Evolutionary conservation across 208 protist genomes (phyloP), one percentile per base, ranked within the genome.

Genomic region (Leptomonas pyrrhocoris): DNA sequence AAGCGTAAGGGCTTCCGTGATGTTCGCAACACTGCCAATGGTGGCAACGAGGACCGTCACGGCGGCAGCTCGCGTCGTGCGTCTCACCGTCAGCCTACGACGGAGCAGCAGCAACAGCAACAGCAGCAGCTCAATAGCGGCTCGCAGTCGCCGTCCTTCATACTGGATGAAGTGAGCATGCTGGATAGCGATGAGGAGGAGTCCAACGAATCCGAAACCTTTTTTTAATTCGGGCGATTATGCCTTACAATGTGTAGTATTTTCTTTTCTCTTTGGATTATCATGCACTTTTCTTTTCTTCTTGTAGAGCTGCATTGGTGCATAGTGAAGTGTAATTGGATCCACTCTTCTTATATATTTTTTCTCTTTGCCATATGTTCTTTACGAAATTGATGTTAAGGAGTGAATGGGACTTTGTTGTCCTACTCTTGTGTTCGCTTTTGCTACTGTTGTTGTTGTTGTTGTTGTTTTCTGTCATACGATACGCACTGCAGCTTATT

Each of bases 381-480:
- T 42, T 42, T 42, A 13, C 13, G 38, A 15, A 13, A 15, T 6
- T 13, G 13, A 6, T 15, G 6, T 6, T 42, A 42, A 42, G 13
- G 13, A 42, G n/a, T n/a, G n/a, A n/a, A n/a, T n/a, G n/a, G n/a
- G n/a, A n/a, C n/a, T n/a, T n/a, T n/a, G n/a, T n/a, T n/a, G n/a
- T n/a, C n/a, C n/a, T n/a, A n/a, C n/a, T 63, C 7, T 63, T 48
- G 48, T 42, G n/a, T 51, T 40, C 56, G 19, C 43, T 27, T 27
- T 57, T 43, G 66, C 16, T 60, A 15, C 53, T 68, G 43, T 75
- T 57, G 46, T 43, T 64, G 34, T 74, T 67, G 28, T 56, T 40
- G 59, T 74, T 49, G 34, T 66, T 23, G 12, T 49, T 55, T 4
- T 31, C 15, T 6, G 7, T 15, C 4, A n/a, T 23, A n/a, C n/a